Evolutionary conservation across 176 grass and related monocot genomes (phyloP).

Genomic region (barley (Hordeum vulgare)): MorexV3_pseudomolecules_assembly NC_058521.1:169241488-169241987

Average conservation of each 20-base stretch:
- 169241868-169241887: conserved; percentile 41
- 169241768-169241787: conserved; percentile 27
- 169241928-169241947: conserved; percentile 13
- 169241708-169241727: conserved; percentile 11
- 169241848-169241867: conserved; percentile 16
- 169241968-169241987: conserved; percentile 20
- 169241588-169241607: conserved; percentile 1
- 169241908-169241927: conserved; percentile 42
- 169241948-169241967: conserved; percentile 45
- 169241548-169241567: neutral
- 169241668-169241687: conserved; percentile 28
- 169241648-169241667: conserved; percentile 17
- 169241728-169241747: conserved; percentile 32
- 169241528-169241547: conserved; percentile 12
- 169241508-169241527: conserved; percentile 6
- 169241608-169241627: conserved; percentile 17
- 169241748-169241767: conserved; percentile 49
- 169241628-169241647: conserved; percentile 12
- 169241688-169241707: conserved; percentile 19
- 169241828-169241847: conserved; percentile 26
- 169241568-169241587: conserved; percentile 11
- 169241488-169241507: neutral
- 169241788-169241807: conserved; percentile 30
- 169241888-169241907: conserved; percentile 28
- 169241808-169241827: neutral